phyloP scores from a whole-genome alignment of 257 asterid species.

The Solanum ossicruentum region DNA sequence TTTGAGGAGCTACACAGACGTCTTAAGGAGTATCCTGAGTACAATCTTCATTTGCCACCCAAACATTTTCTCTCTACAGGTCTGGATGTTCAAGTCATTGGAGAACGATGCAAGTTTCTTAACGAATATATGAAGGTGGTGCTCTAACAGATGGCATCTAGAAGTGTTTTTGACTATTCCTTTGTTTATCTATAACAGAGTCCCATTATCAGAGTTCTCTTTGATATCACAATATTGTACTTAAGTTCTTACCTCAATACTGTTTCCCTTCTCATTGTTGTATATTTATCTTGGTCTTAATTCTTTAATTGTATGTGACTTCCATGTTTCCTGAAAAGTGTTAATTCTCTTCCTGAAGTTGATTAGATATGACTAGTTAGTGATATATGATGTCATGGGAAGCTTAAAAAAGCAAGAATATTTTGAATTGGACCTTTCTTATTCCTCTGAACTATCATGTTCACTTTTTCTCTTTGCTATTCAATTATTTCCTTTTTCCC shows the following conservation, averaged over 20 bases:
- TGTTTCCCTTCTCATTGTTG: background rate
- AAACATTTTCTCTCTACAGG: constrained; percentile 94
- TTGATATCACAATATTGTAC: background rate
- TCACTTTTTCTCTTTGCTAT: background rate
- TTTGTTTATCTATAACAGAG: background rate
- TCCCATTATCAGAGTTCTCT: background rate
- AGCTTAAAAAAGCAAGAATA: background rate
- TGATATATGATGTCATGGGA: background rate
- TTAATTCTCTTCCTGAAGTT: background rate
- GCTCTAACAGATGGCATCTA: constrained; percentile 1
- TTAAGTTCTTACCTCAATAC: background rate
- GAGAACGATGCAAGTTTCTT: constrained; percentile 83
- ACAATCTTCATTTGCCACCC: constrained; percentile 95
- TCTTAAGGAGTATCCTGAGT: constrained; percentile 82
- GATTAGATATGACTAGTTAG: background rate
- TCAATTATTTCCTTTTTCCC: background rate
- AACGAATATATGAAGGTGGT: constrained; percentile 85
- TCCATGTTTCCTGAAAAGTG: background rate
- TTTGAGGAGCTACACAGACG: constrained; percentile 97
- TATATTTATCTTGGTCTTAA: background rate
- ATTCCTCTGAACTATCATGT: background rate
- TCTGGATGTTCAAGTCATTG: constrained; percentile 61
- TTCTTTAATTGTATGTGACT: background rate
- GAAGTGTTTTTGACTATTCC: background rate
- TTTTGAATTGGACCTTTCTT: background rate